Base-by-base conservation (phyloP, 805 yeast genomes). In the Metschnikowia lachancei region DNA sequence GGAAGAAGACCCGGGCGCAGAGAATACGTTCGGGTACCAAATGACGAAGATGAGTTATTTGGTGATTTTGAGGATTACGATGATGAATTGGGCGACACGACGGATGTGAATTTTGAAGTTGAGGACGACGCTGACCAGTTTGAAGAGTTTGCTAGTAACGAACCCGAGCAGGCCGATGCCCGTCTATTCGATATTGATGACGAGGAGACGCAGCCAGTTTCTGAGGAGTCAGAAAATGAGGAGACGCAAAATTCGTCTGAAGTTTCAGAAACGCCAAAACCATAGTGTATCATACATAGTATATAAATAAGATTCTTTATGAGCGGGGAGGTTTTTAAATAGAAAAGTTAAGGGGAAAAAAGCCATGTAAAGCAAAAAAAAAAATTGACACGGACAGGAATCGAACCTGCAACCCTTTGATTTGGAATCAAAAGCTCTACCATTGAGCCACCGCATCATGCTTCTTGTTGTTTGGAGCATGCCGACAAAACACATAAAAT, bases 11-110 rank as follows among this genome's bases (percentile, higher is more conserved):
- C 74, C 14, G 73, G 75, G 2, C 56, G 64, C 29, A 61, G 76
- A 56, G 66, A 57, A 46, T 72, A 72, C 43, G 77, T 72, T 1
- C 65, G 60, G 33, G 73, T 72, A 10, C 77, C 77, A 1, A 66
- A 67, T 29, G 69, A 65, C 34, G 75, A 70, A 36, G 72, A 67
- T 30, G 76, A 67, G 47, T 59, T 71, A 31, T 72, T 71, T 53
- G 75, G 74, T 1, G 61, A 63, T 40, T 70, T 66, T 52, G 65
- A 63, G n/a, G 75, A 70, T 37, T 63, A 62, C 46, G 75, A 70
- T 14, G 75, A 67, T 12, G 75, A 67, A 38, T 44, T 65, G 17
- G 65, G 61, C 34, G 66, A 65, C 14, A 72, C 64, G 6, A 58
- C 61, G 9, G 65, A 59, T 17, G 52, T 51, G 32, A 56, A 59